Evolutionary conservation across 495 filamentous ascomycete species (phyloP).

Genomic region (Penicillium soppii): DNA sequence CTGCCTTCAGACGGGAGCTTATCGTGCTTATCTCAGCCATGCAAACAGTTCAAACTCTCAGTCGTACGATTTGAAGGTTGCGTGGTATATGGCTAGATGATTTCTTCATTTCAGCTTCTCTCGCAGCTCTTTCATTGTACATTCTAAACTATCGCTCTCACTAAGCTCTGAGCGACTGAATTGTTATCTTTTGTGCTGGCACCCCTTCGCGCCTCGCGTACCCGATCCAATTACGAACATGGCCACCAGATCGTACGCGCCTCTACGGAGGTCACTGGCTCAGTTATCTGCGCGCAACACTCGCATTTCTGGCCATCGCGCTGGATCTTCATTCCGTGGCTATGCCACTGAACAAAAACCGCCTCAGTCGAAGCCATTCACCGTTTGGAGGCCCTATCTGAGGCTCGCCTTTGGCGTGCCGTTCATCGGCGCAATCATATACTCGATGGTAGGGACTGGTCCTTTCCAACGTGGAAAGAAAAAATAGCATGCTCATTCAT

Average conservation of each 20-base stretch:
- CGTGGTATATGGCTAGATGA: not conserved
- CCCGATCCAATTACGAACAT: conserved; percentile 29
- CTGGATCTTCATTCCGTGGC: conserved; percentile 25
- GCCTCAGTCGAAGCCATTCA: conserved; percentile 30
- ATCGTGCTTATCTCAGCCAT: conserved; percentile 26
- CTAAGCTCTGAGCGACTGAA: not conserved
- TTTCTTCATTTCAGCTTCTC: not conserved
- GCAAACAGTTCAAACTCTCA: conserved; percentile 33
- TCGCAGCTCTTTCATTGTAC: not conserved
- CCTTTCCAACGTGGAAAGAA: not conserved
- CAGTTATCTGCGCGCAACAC: conserved; percentile 24
- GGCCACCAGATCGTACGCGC: conserved; percentile 38
- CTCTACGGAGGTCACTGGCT: conserved; percentile 39
- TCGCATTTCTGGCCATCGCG: conserved; percentile 21
- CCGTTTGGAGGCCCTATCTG: conserved; percentile 51
- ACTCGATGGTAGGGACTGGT: conserved; percentile 58
- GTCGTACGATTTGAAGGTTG: conserved; percentile 15
- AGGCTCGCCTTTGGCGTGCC: conserved; percentile 61
- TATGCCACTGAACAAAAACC: conserved; percentile 30
- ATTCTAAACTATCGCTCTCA: not conserved
- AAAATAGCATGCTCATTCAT: conserved; percentile 14
- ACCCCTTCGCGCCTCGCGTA: conserved; percentile 13
- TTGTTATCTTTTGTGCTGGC: not conserved
- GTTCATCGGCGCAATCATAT: conserved; percentile 61
- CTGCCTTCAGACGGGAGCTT: conserved; percentile 4